A percentile compares a stretch with the other conserved stretches of the same genome.
Conservation (phyloP, 768 basidiomycete genomes). For the Agrocybe praecox region DNA sequence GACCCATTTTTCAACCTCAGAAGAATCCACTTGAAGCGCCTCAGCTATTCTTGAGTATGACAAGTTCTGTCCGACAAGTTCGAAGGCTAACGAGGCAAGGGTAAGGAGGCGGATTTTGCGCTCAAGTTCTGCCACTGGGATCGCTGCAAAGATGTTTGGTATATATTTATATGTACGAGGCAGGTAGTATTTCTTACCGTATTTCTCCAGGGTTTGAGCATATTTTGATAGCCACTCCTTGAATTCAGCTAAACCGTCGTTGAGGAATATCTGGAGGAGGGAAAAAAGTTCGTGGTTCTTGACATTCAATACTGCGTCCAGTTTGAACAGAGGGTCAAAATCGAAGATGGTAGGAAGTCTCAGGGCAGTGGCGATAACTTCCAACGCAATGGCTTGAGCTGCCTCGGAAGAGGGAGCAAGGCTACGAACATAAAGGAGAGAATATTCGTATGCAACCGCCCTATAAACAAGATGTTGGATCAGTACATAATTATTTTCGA, state of each 20-base stretch:
- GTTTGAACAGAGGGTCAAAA: conserved; percentile 78
- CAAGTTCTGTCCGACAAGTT: conserved; percentile 74
- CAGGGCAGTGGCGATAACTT: conserved; percentile 65
- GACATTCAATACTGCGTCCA: conserved; percentile 66
- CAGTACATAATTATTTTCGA: not conserved
- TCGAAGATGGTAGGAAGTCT: conserved; percentile 72
- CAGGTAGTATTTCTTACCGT: conserved; percentile 44
- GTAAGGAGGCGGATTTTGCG: conserved; percentile 80
- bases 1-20: conserved; percentile 83
- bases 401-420: conserved; percentile 56
- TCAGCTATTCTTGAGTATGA: conserved; percentile 71
- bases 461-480: conserved; percentile 34
- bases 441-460: conserved; percentile 63
- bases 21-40: conserved; percentile 60
- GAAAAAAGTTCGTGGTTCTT: conserved; percentile 74
- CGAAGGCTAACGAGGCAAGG: conserved; percentile 76
- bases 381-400: conserved; percentile 55
- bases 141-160: conserved; percentile 3
- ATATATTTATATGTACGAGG: not conserved
- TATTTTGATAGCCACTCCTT: conserved; percentile 60
- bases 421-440: conserved; percentile 60
- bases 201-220: conserved; percentile 48
- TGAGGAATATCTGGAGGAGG: conserved; percentile 77
- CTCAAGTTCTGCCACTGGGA: conserved; percentile 55
- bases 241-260: conserved; percentile 62